Conservation (phyloP, 169 alveolate species). For the Eimeria falciformis region DNA sequence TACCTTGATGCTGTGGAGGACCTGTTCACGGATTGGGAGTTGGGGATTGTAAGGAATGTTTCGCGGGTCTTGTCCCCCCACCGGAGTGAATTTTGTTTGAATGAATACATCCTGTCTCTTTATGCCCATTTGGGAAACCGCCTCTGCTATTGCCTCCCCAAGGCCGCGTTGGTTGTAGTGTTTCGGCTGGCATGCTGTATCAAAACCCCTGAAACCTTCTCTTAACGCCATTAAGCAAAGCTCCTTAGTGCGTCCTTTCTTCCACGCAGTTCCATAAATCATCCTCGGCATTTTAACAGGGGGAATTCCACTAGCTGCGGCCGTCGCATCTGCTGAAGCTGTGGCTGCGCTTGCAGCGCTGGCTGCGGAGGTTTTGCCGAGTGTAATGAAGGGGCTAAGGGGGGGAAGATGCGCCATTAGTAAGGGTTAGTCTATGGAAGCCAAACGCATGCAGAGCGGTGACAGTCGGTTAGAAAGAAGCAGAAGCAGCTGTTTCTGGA, state of each 20-base stretch:
- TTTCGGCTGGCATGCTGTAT: constrained; percentile 65
- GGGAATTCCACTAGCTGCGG: background rate
- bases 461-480: too few species aligned
- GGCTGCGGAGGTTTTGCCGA: background rate
- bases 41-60: constrained; percentile 27
- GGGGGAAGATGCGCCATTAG: background rate
- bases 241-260: constrained; percentile 4
- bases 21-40: constrained; percentile 16
- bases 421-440: too few species aligned
- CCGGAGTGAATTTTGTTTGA: constrained; percentile 46
- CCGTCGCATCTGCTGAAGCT: background rate
- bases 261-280: constrained; percentile 61
- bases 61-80: constrained; percentile 46
- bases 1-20: constrained; percentile 22
- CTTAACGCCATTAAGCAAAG: constrained; percentile 6
- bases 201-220: constrained; percentile 45
- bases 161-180: constrained; percentile 62
- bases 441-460: too few species aligned
- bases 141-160: background rate
- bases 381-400: background rate
- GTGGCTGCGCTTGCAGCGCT: background rate
- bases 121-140: background rate
- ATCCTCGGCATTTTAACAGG: constrained; percentile 23
- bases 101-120: constrained; percentile 7
- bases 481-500: too few species aligned